Base-by-base conservation (phyloP, 1,139 yeast genomes). In the Protomyces lactucae-debilis region DNA sequence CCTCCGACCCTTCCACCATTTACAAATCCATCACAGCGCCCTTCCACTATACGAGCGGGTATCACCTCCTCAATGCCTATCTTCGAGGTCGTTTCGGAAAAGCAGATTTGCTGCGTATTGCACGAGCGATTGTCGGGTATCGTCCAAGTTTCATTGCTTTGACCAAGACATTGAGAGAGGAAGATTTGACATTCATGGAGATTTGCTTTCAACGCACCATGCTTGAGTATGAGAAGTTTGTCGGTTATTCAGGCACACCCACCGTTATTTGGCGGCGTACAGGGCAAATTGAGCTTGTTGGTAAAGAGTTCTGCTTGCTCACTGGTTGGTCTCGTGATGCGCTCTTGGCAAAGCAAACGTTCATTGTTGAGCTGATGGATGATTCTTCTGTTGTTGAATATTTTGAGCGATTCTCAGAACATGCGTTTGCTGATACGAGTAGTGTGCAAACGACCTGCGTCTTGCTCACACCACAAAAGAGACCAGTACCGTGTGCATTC, bases 261-360 rank as follows among this genome's bases (percentile, higher is more conserved):
- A 91, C 97, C 0, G 83, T 92, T 35, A 93, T 91, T 4, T 93
- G 98, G 98, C 79, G 99, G 69, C 80, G 98, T 65, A 91, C 97
- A 0, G 97, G 97, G 9, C 97, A 92, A 73, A 88, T 93, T 23
- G 95, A 97, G 0, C 92, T 91, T 67, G 96, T 92, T 2, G 96
- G 96, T 10, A 88, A 87, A 70, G 98, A 93, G 74, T 93, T 93
- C 73, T 87, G 95, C 70, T 82, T 89, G 16, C 77, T 93, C 28
- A 90, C 97, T 0, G 98, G 97, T 1, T 91, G 98, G 97, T 77
- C 85, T 10, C 82, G 83, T 69, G 86, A 85, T 52, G 87, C 86
- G 67, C 75, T 92, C 37, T 76, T 91, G 61, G 71, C 71, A 45
- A 69, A 72, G 55, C 70, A 73, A 46, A 86, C 87, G 40, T 91